phyloP scores from a whole-genome alignment of 1,284 basidiomycete species.

The Cystobasidiaceae sp. region DNA sequence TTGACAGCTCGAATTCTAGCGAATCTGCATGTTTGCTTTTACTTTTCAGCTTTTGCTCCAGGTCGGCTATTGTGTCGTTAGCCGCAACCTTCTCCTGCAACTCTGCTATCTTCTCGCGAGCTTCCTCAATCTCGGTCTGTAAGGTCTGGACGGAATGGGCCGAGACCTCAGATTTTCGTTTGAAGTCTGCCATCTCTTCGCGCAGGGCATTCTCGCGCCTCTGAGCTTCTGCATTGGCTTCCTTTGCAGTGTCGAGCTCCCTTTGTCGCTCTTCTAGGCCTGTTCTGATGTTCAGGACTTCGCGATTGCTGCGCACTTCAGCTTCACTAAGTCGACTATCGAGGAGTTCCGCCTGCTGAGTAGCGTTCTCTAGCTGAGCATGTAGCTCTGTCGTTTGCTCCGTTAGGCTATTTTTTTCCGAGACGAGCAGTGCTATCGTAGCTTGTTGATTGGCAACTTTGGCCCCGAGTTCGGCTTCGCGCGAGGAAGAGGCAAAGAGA shows the following conservation, averaged over 20 bases:
- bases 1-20: slow-evolving; percentile 34
- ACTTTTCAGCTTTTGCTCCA: slow-evolving; percentile 23
- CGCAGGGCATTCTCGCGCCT: slow-evolving; percentile 1
- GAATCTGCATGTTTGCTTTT: slow-evolving; percentile 33
- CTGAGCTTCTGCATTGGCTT: slow-evolving; percentile 1
- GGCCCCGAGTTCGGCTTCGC: slow-evolving; percentile 5
- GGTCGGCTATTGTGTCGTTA: slow-evolving; percentile 4
- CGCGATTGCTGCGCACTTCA: neutral
- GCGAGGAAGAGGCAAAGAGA: slow-evolving; percentile 34
- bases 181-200: neutral
- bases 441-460: slow-evolving; percentile 21
- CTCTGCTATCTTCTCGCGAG: slow-evolving; percentile 14
- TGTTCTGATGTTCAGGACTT: neutral
- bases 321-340: slow-evolving; percentile 8
- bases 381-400: slow-evolving; percentile 31
- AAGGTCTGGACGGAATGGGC: neutral
- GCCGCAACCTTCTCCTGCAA: slow-evolving; percentile 19
- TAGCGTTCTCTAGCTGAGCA: slow-evolving; percentile 20
- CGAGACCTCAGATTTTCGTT: neutral
- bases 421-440: slow-evolving; percentile 32
- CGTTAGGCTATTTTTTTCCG: slow-evolving; percentile 28
- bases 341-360: slow-evolving; percentile 8
- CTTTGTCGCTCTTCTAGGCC: slow-evolving; percentile 4
- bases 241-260: slow-evolving; percentile 12
- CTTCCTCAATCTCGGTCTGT: slow-evolving; percentile 12